Percentiles rank a stretch among this genome's conserved stretches.
phyloP scores from a whole-genome alignment of 331 rosid genomes.

The Erythrophleum ivorense region DNA sequence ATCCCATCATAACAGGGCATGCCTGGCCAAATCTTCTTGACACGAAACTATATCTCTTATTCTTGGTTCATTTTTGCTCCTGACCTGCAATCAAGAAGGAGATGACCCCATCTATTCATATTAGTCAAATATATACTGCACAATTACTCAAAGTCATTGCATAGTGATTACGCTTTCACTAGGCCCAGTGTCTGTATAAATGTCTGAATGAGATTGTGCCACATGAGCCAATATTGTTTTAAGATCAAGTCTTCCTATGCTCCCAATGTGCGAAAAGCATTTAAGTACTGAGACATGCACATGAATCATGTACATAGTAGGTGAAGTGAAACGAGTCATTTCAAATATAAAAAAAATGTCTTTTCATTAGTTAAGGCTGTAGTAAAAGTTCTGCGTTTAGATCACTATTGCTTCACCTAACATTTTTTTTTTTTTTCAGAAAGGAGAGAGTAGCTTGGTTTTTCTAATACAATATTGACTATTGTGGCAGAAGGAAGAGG shows the following conservation, averaged over 20 bases:
- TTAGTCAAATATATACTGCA: conserved; percentile 42
- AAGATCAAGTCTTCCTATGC: not conserved
- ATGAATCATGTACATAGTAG: not conserved
- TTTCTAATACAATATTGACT: not conserved
- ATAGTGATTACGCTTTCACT: not conserved
- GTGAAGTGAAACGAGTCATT: conserved; percentile 28
- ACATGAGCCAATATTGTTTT: not conserved
- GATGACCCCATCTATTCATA: conserved; percentile 37
- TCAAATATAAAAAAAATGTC: conserved; percentile 40
- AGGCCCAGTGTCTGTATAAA: not conserved
- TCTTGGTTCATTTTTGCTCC: not conserved
- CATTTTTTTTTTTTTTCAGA: not conserved
- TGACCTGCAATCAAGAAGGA: not conserved
- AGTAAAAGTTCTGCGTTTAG: conserved; percentile 53
- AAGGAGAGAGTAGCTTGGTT: not conserved
- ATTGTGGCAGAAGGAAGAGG: not conserved
- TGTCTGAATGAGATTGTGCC: not conserved
- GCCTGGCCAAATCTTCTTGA: not conserved
- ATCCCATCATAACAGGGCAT: conserved; percentile 24
- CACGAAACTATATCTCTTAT: not conserved
- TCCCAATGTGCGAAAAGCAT: not conserved
- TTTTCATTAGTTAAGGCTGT: conserved; percentile 47
- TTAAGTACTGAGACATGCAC: not conserved
- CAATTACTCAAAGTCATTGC: conserved; percentile 15
- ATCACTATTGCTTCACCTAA: conserved; percentile 42